Conservation (phyloP, 2,329 filamentous ascomycete genomes). For the Lizonia empirigonia region DNA sequence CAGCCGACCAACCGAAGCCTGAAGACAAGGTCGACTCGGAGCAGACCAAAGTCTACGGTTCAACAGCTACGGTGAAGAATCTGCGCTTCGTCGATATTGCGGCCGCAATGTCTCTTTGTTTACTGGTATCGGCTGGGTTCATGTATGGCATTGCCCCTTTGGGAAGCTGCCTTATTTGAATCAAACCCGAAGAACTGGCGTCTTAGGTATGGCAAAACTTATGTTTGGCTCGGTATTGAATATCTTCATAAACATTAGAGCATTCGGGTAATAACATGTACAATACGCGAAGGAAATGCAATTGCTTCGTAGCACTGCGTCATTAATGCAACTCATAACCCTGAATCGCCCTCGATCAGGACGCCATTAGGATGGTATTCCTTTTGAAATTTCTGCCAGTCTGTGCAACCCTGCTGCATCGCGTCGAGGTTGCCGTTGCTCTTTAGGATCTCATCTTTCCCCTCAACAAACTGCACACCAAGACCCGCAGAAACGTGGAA, state of each 20-base stretch:
- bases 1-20: too few species aligned
- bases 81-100: too few species aligned
- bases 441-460: constrained; percentile 36
- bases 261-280: not conserved
- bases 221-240: not conserved
- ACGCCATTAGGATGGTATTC: constrained; percentile 10
- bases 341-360: constrained; percentile 9
- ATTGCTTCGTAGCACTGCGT: not conserved
- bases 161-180: too few species aligned
- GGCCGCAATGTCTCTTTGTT: too few species aligned
- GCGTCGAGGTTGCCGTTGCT: constrained; percentile 23
- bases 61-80: too few species aligned
- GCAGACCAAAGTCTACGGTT: too few species aligned
- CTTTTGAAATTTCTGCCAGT: constrained; percentile 25
- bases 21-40: too few species aligned
- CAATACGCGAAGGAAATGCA: not conserved
- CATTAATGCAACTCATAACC: not conserved
- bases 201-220: not conserved
- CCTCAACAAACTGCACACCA: constrained; percentile 60
- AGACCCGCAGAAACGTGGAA: constrained; percentile 50
- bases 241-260: not conserved
- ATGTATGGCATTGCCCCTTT: not conserved
- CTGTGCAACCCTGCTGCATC: constrained; percentile 35
- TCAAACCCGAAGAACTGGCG: too few species aligned
- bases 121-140: not conserved